Evolutionary conservation across 805 yeast species (phyloP).

Genomic region (Teunomyces kruisii): DNA sequence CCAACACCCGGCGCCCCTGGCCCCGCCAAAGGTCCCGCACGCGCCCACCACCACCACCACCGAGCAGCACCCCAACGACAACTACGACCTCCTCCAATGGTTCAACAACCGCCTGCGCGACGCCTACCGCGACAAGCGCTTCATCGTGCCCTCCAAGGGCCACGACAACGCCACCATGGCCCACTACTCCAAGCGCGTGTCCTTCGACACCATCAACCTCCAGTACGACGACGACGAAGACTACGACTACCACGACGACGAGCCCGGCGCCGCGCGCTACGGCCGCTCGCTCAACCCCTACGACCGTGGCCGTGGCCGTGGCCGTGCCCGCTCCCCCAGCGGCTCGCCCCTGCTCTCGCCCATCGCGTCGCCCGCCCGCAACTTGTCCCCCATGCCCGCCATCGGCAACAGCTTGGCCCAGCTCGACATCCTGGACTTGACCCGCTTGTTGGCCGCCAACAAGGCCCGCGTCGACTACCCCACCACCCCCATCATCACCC

Average conservation of each 20-base stretch:
- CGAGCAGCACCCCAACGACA: neutral
- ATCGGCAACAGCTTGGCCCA: neutral
- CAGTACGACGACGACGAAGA: slow-evolving; percentile 23
- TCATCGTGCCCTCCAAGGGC: slow-evolving; percentile 15
- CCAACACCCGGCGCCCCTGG: too few species aligned
- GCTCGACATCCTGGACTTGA: slow-evolving; percentile 8
- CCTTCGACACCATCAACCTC: slow-evolving; percentile 54
- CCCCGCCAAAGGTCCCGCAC: too few species aligned
- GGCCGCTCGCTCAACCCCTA: neutral
- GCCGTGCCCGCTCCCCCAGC: slow-evolving; percentile 9
- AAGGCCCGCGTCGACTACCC: slow-evolving; percentile 28
- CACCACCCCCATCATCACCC: slow-evolving; percentile 40
- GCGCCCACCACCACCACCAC: too few species aligned
- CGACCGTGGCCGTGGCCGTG: slow-evolving; percentile 1
- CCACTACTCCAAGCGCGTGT: slow-evolving; percentile 38
- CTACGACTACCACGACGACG: neutral
- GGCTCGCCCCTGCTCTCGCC: slow-evolving; percentile 9
- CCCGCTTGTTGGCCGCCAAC: slow-evolving; percentile 8
- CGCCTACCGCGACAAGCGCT: slow-evolving; percentile 21
- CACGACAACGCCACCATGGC: slow-evolving; percentile 7
- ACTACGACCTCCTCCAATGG: slow-evolving; percentile 12
- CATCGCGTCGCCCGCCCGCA: slow-evolving; percentile 6
- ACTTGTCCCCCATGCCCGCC: neutral
- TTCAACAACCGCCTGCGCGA: slow-evolving; percentile 16
- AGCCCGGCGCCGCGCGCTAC: neutral